These are phyloP conservation scores for Tetrapyrgos nigripes DNA, from an alignment of 1,284 basidiomycete genomes.

Conservation along the genomic window DNA sequence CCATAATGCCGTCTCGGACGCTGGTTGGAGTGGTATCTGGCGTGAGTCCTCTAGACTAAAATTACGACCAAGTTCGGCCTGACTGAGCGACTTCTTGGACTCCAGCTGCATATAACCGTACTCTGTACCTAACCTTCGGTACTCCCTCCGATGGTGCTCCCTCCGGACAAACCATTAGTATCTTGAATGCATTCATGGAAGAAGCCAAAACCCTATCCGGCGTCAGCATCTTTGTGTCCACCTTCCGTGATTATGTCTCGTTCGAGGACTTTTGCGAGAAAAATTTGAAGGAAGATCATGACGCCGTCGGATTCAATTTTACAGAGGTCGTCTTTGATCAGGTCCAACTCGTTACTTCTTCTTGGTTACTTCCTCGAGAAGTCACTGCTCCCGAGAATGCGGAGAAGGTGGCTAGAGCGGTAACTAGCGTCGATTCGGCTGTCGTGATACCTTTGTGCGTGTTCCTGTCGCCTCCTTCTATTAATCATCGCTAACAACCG, in stretches of 20 bases:
- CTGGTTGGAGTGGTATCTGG: conserved; percentile 32
- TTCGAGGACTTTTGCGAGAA: conserved; percentile 3
- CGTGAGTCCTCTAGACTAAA: conserved; percentile 2
- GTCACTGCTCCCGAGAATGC: conserved; percentile 5
- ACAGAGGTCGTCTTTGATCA: neutral
- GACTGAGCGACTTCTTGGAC: too few species aligned
- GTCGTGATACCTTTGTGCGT: conserved; percentile 7
- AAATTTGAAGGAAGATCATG: conserved; percentile 4
- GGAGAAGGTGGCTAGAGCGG: neutral
- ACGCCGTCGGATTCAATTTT: conserved; percentile 10
- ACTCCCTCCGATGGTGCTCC: conserved; percentile 11
- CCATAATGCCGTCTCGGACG: conserved; percentile 35
- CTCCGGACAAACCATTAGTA: neutral
- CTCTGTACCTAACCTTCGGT: conserved; percentile 9
- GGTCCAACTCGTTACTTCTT: neutral
- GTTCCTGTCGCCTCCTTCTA: neutral
- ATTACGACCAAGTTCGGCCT: too few species aligned
- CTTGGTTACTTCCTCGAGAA: conserved; percentile 10
- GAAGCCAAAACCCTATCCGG: neutral
- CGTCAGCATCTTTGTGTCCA: neutral
- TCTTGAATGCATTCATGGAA: conserved; percentile 2
- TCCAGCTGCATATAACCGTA: too few species aligned
- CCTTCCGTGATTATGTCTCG: neutral
- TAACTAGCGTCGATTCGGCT: conserved; percentile 2
- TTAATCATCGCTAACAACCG: neutral